phyloP scores from a whole-genome alignment of 768 basidiomycete species.

The Tulasnella sp. region DNA sequence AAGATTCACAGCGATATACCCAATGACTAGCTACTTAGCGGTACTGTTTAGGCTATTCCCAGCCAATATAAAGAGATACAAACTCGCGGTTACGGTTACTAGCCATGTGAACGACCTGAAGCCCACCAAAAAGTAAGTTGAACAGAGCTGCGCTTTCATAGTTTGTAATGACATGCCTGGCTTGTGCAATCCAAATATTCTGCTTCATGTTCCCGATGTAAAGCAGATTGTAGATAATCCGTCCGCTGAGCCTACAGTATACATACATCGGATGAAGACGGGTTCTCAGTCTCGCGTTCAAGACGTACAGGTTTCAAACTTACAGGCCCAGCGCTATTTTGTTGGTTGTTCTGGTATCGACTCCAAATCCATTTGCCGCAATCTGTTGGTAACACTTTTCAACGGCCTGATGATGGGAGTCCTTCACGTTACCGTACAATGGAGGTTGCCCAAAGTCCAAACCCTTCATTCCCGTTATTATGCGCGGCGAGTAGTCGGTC shows the following conservation, averaged over 20 bases:
- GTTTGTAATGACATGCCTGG: neutral
- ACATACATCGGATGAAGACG: neutral
- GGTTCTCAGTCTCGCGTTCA: neutral
- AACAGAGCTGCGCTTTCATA: neutral
- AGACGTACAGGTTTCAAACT: neutral
- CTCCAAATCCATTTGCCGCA: neutral
- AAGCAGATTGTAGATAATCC: neutral
- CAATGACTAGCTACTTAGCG: too few species aligned
- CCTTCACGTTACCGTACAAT: neutral
- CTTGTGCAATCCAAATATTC: neutral
- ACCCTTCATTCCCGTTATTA: neutral
- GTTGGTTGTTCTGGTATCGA: neutral
- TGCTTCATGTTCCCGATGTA: neutral
- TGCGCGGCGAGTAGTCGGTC: neutral
- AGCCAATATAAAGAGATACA: neutral
- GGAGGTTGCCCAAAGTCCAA: neutral
- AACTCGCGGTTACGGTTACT: neutral
- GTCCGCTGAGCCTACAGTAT: neutral
- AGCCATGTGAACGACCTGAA: neutral
- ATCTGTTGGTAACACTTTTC: neutral
- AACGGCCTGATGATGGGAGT: neutral
- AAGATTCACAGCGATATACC: too few species aligned
- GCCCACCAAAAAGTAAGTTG: neutral
- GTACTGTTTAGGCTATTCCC: neutral
- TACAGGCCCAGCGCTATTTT: neutral